A percentile compares a stretch with the other conserved stretches of the same genome.
Evolutionary conservation across 75 land plant species (phyloP).

Genomic region (Adiantum capillusveneris): DNA sequence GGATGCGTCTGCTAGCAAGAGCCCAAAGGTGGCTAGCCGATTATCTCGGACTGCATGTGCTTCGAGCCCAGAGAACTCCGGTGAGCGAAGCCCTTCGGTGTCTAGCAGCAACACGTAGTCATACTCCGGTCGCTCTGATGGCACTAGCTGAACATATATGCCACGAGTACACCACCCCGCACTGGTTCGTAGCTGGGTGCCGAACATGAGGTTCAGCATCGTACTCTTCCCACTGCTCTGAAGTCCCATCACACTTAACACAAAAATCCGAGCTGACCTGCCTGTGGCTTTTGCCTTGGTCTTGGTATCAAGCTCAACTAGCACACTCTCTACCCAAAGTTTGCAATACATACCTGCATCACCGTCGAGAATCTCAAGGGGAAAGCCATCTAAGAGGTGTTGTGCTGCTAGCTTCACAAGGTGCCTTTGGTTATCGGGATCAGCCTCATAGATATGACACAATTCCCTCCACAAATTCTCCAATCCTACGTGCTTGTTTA

Average conservation of each 20-base stretch:
- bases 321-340: conserved; percentile 10
- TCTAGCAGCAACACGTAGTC: conserved; percentile 11
- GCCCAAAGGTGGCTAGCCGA: conserved; percentile 9
- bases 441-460: conserved; percentile 13
- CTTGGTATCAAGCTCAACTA: conserved; percentile 7
- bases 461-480: conserved; percentile 22
- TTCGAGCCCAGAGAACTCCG: conserved; percentile 12
- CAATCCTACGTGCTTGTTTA: conserved; percentile 5
- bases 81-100: conserved; percentile 12
- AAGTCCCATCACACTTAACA: conserved; percentile 14
- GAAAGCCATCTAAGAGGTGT: conserved; percentile 17
- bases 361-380: conserved; percentile 15
- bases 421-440: neutral
- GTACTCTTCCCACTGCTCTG: conserved; percentile 21
- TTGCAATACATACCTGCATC: conserved; percentile 13
- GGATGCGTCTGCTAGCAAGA: conserved; percentile 11
- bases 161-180: conserved; percentile 9
- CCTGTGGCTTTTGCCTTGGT: neutral
- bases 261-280: conserved; percentile 7
- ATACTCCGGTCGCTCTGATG: neutral
- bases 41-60: neutral
- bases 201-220: conserved; percentile 3
- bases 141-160: conserved; percentile 10
- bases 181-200: conserved; percentile 12
- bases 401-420: conserved; percentile 8